Conservation (phyloP, 1,284 basidiomycete genomes). For the Leccinum pachyderme region DNA sequence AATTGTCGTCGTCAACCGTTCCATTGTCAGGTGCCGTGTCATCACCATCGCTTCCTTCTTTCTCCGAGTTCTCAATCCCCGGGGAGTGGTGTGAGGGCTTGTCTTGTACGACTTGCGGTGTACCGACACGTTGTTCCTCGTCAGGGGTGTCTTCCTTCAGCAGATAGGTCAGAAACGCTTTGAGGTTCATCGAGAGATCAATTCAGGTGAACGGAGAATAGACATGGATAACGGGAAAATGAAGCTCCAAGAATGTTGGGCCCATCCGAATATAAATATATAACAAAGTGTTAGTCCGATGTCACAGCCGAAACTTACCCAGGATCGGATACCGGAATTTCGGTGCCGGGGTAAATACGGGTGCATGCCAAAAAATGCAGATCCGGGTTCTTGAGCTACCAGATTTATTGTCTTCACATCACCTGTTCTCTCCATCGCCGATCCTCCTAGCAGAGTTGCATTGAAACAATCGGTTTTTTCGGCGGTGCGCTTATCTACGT, state of each 20-base stretch:
- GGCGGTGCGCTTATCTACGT: not conserved
- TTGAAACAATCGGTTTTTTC: not conserved
- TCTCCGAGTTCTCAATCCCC: not conserved
- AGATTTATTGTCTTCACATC: not conserved
- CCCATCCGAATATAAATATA: not conserved
- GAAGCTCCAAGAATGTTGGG: not conserved
- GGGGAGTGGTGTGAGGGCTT: not conserved
- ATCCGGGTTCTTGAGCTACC: not conserved
- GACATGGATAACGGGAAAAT: slow-evolving; percentile 11
- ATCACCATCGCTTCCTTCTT: not conserved
- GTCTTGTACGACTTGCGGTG: not conserved
- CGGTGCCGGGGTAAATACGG: not conserved
- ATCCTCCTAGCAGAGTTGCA: not conserved
- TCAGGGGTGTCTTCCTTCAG: slow-evolving; percentile 14
- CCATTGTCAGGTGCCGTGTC: not conserved
- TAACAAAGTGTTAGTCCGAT: not conserved
- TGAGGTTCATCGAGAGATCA: slow-evolving; percentile 16
- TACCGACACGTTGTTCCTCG: slow-evolving; percentile 12
- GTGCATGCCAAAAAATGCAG: not conserved
- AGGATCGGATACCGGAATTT: not conserved
- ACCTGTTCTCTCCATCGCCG: not conserved
- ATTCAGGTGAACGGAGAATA: not conserved
- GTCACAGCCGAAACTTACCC: not conserved
- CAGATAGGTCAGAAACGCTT: slow-evolving; percentile 3
- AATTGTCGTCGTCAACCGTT: not conserved